Evolutionary conservation across 768 basidiomycete genomes (phyloP).

Genomic region (Russula sp.): DNA sequence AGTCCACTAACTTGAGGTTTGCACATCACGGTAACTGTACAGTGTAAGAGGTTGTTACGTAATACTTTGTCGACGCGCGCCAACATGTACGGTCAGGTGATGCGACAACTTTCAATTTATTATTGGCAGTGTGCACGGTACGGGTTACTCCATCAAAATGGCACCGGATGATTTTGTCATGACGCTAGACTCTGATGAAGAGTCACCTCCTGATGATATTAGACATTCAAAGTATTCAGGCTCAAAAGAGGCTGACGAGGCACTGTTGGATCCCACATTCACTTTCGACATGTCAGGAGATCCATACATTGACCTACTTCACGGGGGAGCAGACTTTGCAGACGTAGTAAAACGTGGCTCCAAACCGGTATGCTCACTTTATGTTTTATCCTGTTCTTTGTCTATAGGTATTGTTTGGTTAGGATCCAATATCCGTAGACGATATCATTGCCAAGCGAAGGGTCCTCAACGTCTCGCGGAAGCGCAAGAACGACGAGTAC

Average conservation of each 20-base stretch:
- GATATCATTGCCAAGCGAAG: conserved; percentile 81
- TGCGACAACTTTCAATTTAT: neutral
- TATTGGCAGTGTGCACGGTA: neutral
- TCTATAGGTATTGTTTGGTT: conserved; percentile 12
- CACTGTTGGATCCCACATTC: conserved; percentile 72
- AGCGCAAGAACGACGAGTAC: conserved; percentile 51
- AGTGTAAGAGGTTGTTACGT: too few relatives aligned
- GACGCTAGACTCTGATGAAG: conserved; percentile 77
- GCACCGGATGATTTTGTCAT: conserved; percentile 62
- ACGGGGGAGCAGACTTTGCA: conserved; percentile 33
- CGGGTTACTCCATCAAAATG: conserved; percentile 26
- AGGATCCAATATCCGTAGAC: conserved; percentile 82
- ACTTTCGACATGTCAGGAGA: conserved; percentile 74
- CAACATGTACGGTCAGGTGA: conserved; percentile 8
- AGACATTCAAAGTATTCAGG: conserved; percentile 11
- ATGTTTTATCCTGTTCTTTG: neutral
- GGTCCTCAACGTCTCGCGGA: conserved; percentile 36
- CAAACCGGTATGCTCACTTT: conserved; percentile 44
- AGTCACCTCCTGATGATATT: conserved; percentile 22
- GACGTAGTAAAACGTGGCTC: conserved; percentile 56
- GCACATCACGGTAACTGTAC: neutral
- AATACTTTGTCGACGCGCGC: too few relatives aligned
- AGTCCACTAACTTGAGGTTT: neutral
- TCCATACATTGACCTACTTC: conserved; percentile 51
- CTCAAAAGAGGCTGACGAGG: conserved; percentile 41